These are phyloP conservation scores for Naganishia vishniacii DNA, from an alignment of 768 basidiomycete species.

Conservation along the genomic window DNA sequence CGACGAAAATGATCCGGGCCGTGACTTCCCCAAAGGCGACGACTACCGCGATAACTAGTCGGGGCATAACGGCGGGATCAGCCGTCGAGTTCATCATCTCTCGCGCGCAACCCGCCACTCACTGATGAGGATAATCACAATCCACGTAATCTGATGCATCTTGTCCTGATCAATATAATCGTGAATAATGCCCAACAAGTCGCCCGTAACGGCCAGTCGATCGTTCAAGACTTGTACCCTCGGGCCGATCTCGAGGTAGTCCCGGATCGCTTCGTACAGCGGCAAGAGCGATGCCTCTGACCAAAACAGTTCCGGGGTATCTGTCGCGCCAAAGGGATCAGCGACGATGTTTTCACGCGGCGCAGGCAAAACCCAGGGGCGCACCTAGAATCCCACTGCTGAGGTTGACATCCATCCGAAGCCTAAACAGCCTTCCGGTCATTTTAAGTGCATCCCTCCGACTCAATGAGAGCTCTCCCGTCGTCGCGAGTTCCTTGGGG, in stretches of 20 bases:
- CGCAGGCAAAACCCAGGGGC: no score
- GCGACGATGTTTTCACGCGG: no score
- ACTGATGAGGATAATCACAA: conserved; percentile 79
- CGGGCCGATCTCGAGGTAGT: conserved; percentile 86
- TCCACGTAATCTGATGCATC: conserved; percentile 85
- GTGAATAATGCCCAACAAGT: conserved; percentile 84
- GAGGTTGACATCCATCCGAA: conserved; percentile 81
- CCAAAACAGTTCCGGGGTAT: conserved; percentile 93
- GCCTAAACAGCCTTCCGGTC: conserved; percentile 77
- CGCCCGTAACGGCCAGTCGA: conserved; percentile 76
- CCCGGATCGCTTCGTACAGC: conserved; percentile 84
- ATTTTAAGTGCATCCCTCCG: conserved; percentile 79
- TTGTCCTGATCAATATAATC: conserved; percentile 84
- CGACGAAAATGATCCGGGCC: conserved; percentile 41
- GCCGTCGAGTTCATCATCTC: no score
- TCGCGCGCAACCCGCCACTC: conserved; percentile 57
- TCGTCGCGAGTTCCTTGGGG: conserved; percentile 71
- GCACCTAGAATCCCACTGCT: conserved; percentile 74
- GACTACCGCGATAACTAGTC: conserved; percentile 26
- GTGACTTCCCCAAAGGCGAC: conserved; percentile 42
- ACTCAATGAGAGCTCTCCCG: conserved; percentile 68
- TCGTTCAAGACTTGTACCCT: conserved; percentile 82
- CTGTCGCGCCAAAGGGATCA: no score
- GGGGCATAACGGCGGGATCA: background rate
- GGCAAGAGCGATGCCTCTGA: conserved; percentile 82